Base-by-base conservation (phyloP, 768 basidiomycete genomes). In the Goffeauzyma gilvescens region DNA sequence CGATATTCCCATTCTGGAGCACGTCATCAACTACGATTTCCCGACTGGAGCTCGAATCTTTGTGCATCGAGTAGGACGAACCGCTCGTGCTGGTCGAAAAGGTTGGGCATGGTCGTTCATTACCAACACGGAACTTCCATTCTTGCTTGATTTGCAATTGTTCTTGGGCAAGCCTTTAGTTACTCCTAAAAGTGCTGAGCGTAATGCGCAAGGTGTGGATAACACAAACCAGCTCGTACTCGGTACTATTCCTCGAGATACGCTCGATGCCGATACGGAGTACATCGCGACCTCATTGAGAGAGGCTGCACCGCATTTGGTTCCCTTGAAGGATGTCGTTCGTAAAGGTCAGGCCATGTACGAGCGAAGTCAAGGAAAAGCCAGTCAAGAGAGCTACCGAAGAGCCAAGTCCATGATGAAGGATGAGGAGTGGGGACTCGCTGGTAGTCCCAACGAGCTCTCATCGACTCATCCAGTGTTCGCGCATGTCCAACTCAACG, bases 31-130 rank as follows among this genome's bases (percentile, higher is more conserved):
- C 63, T 98, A 89, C 62, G 93, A 98, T 55, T 95, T 98, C 52
- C 93, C 93, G 1, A 80, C 85, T 46, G 85, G 89, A 18, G 76
- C 86, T 1, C 70, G 89, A 44, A 77, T 93, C 9, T 98, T 95
- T 52, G 78, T 98, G 0, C 93, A 98, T 63, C 81, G 93, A 45
- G 90, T 96, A 18, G 93, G 93, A 34, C 75, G 93, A 46, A 95
- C 93, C 4, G 93, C 93, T 5, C 74, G 93, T 55, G 90, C 90
- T 1, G 93, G 93, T 12, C 71, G 87, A 42, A 78, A 77, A 57
- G 93, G 93, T 24, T 86, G 85, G 80, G 90, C 90, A 2, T 95
- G 85, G 83, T 86, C 83, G 2, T 84, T 98, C 57, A 71, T 93
- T 41, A 81, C 82, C 3, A 73, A 78, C 55, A 57, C 71, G 10